A percentile compares a stretch with the other conserved stretches of the same genome.
These are phyloP conservation scores for Stagonosporopsis rhizophila DNA, from an alignment of 2,329 filamentous ascomycete species.

Conservation along the genomic window DNA sequence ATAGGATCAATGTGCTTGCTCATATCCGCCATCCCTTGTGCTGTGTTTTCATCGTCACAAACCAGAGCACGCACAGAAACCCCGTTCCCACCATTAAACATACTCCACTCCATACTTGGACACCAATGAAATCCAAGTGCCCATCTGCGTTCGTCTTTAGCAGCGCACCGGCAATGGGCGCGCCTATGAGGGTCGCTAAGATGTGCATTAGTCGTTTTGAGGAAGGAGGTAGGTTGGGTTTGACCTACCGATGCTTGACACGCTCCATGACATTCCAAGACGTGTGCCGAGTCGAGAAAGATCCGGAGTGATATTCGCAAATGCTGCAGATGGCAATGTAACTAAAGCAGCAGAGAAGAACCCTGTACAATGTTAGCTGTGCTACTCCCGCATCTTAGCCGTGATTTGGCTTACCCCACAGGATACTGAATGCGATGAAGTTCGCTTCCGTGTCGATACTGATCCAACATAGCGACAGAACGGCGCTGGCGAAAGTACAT, in stretches of 20 bases:
- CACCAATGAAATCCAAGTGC: constrained; percentile 37
- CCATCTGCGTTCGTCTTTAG: constrained; percentile 33
- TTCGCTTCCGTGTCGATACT: constrained; percentile 35
- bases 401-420: constrained; percentile 38
- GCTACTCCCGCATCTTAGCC: not conserved
- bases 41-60: constrained; percentile 30
- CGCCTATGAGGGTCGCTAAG: constrained; percentile 43
- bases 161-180: constrained; percentile 47
- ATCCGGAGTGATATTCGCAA: constrained; percentile 48
- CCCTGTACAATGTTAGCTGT: constrained; percentile 23
- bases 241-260: constrained; percentile 35
- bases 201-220: not conserved
- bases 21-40: constrained; percentile 44
- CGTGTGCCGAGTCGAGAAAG: constrained; percentile 45
- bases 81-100: constrained; percentile 41
- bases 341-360: constrained; percentile 50
- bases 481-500: constrained; percentile 37
- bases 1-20: not conserved
- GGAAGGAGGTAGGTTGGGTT: not conserved
- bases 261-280: constrained; percentile 48
- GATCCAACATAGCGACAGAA: constrained; percentile 44
- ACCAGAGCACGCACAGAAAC: constrained; percentile 39
- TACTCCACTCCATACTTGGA: constrained; percentile 47
- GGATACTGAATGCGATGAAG: constrained; percentile 45
- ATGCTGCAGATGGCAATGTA: constrained; percentile 46